phyloP scores from a whole-genome alignment of 2,329 filamentous ascomycete species.

The Aspergillus brunneoviolaceus region DNA sequence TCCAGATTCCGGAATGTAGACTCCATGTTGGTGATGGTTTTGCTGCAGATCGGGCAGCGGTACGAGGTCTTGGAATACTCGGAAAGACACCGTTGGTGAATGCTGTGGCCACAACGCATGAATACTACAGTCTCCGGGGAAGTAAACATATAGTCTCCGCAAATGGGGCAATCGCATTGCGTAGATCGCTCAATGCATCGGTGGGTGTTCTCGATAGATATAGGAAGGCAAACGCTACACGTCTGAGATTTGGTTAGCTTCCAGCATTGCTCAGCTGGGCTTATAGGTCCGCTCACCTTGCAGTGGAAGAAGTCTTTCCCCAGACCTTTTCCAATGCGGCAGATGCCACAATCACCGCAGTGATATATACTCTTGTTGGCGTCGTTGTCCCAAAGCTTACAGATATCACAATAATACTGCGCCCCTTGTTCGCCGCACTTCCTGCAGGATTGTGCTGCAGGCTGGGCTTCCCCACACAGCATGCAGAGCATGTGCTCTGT shows the following conservation, averaged over 20 bases:
- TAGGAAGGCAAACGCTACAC: constrained; percentile 92
- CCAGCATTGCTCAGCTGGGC: neutral
- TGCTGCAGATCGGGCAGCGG: constrained; percentile 94
- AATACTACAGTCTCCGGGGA: constrained; percentile 86
- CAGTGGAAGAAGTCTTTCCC: constrained; percentile 98
- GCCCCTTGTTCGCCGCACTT: constrained; percentile 75
- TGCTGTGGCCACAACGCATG: constrained; percentile 93
- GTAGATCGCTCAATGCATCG: constrained; percentile 93
- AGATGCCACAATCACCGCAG: constrained; percentile 94
- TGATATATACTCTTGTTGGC: constrained; percentile 90
- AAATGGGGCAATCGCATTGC: constrained; percentile 95
- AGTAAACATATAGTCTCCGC: constrained; percentile 93
- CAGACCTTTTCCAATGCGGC: constrained; percentile 81
- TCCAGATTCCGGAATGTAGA: constrained; percentile 89
- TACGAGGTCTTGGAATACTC: constrained; percentile 88
- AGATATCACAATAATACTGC: constrained; percentile 89
- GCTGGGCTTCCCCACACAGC: constrained; percentile 83
- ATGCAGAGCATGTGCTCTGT: constrained; percentile 98
- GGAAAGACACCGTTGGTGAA: constrained; percentile 85
- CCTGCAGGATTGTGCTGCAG: constrained; percentile 73
- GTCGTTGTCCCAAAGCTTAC: constrained; percentile 97
- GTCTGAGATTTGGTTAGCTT: constrained; percentile 53
- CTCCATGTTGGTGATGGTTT: constrained; percentile 97
- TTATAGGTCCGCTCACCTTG: constrained; percentile 63
- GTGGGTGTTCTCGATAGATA: constrained; percentile 79